A percentile compares a stretch with the other conserved stretches of the same genome.
phyloP scores from a whole-genome alignment of 225 moss, liverwort and hornwort genomes.

The Pseudisothecium myosuroides region DNA sequence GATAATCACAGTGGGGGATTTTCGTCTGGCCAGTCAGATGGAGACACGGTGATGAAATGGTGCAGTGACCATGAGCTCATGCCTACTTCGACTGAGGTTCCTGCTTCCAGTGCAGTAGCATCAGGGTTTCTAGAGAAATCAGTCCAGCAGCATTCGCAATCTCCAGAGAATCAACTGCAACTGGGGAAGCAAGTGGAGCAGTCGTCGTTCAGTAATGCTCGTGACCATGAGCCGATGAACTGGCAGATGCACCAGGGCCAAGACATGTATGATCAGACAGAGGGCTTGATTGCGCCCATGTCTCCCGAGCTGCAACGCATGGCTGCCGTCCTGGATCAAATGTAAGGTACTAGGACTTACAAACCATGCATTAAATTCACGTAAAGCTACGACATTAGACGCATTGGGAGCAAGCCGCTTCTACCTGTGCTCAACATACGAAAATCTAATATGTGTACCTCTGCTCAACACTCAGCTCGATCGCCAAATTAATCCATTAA shows the following conservation, averaged over 20 bases:
- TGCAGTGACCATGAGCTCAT: conserved; percentile 34
- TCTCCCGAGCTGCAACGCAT: conserved; percentile 78
- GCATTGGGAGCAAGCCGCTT: background rate
- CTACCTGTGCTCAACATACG: background rate
- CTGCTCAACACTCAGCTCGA: background rate
- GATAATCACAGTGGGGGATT: conserved; percentile 10
- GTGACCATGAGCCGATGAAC: conserved; percentile 11
- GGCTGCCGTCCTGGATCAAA: conserved; percentile 68
- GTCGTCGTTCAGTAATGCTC: background rate
- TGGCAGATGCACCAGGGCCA: conserved; percentile 68
- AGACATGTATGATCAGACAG: conserved; percentile 43
- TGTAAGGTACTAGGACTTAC: background rate
- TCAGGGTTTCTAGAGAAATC: background rate
- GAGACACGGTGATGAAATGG: conserved; percentile 60
- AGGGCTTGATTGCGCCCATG: conserved; percentile 39
- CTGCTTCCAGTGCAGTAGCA: background rate
- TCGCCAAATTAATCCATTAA: background rate
- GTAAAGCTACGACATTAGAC: background rate
- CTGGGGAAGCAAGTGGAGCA: background rate
- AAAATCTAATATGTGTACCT: background rate
- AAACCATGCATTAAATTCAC: background rate
- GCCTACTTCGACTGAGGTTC: background rate
- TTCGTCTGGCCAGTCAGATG: conserved; percentile 30
- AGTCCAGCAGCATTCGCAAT: background rate
- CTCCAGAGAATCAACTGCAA: background rate